A percentile compares a stretch with the other conserved stretches of the same genome.
Conservation (phyloP, 805 yeast genomes). For the Jamesozyma gamospora region DNA sequence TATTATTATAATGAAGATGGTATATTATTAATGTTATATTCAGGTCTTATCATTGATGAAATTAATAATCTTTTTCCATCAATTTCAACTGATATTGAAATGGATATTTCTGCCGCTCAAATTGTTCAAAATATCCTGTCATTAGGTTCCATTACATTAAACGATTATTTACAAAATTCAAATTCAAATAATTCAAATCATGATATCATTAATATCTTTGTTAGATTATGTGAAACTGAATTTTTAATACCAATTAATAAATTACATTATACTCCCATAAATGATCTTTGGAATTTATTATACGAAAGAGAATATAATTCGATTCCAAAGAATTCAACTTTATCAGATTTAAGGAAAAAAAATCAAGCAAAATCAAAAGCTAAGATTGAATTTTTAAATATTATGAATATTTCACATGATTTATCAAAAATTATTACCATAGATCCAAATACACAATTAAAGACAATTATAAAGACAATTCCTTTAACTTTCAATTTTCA, state of each 20-base stretch:
- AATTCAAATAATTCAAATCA: slow-evolving; percentile 12
- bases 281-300: slow-evolving; percentile 33
- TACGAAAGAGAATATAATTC: slow-evolving; percentile 33
- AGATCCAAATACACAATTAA: slow-evolving; percentile 30
- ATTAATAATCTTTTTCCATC: slow-evolving; percentile 33
- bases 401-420: slow-evolving; percentile 28
- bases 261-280: slow-evolving; percentile 29
- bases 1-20: slow-evolving; percentile 62
- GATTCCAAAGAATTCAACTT: slow-evolving; percentile 31
- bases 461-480: slow-evolving; percentile 39
- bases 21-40: slow-evolving; percentile 50
- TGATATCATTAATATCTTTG: slow-evolving; percentile 32
- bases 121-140: slow-evolving; percentile 61
- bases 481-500: slow-evolving; percentile 54
- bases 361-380: slow-evolving; percentile 51
- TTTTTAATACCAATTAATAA: slow-evolving; percentile 41
- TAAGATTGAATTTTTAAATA: slow-evolving; percentile 29
- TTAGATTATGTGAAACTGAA: slow-evolving; percentile 38
- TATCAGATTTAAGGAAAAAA: slow-evolving; percentile 47
- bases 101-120: slow-evolving; percentile 25
- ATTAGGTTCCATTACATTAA: slow-evolving; percentile 53
- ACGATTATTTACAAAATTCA: slow-evolving; percentile 36
- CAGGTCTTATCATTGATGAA: slow-evolving; percentile 62
- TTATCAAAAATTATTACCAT: slow-evolving; percentile 19
- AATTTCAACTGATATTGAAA: not conserved